Conservation (phyloP, 345 rosid genomes). For the Melastoma malabathricum region DNA sequence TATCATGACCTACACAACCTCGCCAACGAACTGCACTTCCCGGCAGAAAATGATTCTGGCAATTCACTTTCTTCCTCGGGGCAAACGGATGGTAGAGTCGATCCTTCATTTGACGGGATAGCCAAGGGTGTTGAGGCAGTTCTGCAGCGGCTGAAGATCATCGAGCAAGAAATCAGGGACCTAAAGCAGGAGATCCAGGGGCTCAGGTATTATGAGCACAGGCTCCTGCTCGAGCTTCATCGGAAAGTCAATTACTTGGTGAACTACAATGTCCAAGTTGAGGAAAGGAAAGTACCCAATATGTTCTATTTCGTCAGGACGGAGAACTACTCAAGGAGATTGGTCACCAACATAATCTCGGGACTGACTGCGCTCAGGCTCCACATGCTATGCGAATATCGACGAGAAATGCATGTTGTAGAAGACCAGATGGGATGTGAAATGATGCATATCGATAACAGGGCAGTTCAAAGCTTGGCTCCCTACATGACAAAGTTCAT, state of each 20-base stretch:
- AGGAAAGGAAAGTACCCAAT: slow-evolving; percentile 86
- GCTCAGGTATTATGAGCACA: slow-evolving; percentile 74
- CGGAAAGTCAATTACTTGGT: slow-evolving; percentile 83
- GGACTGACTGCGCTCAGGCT: slow-evolving; percentile 78
- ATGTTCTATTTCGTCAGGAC: slow-evolving; percentile 73
- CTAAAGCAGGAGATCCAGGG: slow-evolving; percentile 96
- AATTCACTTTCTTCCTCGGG: slow-evolving; percentile 8
- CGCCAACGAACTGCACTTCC: slow-evolving; percentile 71
- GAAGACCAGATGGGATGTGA: slow-evolving; percentile 85
- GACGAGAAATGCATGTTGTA: slow-evolving; percentile 84
- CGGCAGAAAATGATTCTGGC: slow-evolving; percentile 41
- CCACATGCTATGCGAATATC: slow-evolving; percentile 83
- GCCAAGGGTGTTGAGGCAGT: slow-evolving; percentile 86
- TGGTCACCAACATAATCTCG: slow-evolving; percentile 57
- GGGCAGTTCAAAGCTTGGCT: slow-evolving; percentile 56
- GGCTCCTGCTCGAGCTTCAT: slow-evolving; percentile 76
- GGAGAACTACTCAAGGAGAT: slow-evolving; percentile 75
- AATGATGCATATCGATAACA: slow-evolving; percentile 78
- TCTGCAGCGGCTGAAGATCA: slow-evolving; percentile 73
- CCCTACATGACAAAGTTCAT: slow-evolving; percentile 81
- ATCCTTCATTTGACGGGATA: slow-evolving; percentile 77
- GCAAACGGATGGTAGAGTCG: slow-evolving; percentile 39
- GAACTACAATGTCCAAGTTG: slow-evolving; percentile 70
- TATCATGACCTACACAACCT: slow-evolving; percentile 75
- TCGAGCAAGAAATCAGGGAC: slow-evolving; percentile 91